Percentiles rank a stretch among this genome's conserved stretches.
Conservation (phyloP, 805 yeast genomes). For the Dipodascopsis uninucleata region DNA sequence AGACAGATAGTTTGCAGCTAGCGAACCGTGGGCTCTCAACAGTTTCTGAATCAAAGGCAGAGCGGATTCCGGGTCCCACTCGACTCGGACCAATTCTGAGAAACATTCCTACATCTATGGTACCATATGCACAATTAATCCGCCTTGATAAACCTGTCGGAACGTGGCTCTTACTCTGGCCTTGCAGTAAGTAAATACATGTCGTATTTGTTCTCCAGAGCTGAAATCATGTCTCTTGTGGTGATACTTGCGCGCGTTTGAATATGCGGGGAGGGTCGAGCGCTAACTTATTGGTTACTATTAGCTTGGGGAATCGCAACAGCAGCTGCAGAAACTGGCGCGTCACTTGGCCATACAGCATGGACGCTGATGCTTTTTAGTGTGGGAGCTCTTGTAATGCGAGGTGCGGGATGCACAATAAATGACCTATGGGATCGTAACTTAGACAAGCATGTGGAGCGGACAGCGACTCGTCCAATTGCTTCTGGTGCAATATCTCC, state of each 20-base stretch:
- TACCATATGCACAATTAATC: constrained; percentile 90
- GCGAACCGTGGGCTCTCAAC: no score
- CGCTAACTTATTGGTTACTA: neutral
- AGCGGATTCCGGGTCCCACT: constrained; percentile 2
- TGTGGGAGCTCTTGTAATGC: constrained; percentile 82
- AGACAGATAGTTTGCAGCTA: no score
- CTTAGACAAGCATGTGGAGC: constrained; percentile 76
- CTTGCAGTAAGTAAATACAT: constrained; percentile 53
- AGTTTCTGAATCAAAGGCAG: neutral
- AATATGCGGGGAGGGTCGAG: neutral
- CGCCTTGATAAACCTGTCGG: constrained; percentile 96
- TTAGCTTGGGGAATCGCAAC: constrained; percentile 80
- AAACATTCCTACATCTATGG: constrained; percentile 64
- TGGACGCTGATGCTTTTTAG: constrained; percentile 69
- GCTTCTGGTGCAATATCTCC: constrained; percentile 79
- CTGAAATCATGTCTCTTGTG: no score
- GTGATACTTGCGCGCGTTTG: no score
- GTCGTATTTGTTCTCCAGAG: neutral
- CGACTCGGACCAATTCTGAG: constrained; percentile 52
- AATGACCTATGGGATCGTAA: constrained; percentile 85
- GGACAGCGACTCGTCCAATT: constrained; percentile 89
- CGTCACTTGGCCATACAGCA: constrained; percentile 60
- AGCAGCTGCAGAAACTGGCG: constrained; percentile 69
- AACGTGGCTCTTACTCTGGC: constrained; percentile 73
- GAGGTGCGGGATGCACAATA: constrained; percentile 97